A percentile compares a stretch with the other conserved stretches of the same genome.
Conservation (phyloP, 352 stramenopile species). For the Phytophthora melonis region DNA sequence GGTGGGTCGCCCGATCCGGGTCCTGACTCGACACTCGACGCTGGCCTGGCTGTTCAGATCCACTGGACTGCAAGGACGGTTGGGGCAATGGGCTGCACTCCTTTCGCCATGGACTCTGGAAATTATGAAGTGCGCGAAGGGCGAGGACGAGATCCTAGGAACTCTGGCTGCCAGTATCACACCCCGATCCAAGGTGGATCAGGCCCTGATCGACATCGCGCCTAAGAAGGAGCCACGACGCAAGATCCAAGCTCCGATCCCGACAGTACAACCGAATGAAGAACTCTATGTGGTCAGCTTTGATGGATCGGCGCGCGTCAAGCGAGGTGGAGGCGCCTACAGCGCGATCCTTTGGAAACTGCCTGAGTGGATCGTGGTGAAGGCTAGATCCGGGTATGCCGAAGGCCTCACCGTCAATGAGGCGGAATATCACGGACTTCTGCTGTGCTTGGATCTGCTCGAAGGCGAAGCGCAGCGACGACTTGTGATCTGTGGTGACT, state of each 20-base stretch:
- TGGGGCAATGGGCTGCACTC: constrained; percentile 5
- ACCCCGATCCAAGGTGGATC: not conserved
- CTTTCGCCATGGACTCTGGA: not conserved
- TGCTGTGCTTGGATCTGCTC: no score
- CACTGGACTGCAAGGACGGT: not conserved
- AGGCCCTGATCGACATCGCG: not conserved
- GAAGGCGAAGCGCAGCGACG: no score
- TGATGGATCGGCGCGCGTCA: constrained; percentile 5
- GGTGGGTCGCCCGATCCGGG: not conserved
- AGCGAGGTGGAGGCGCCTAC: constrained; percentile 1
- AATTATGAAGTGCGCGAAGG: not conserved
- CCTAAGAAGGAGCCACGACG: no score
- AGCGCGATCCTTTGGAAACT: constrained; percentile 8
- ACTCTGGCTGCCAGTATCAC: constrained; percentile 3
- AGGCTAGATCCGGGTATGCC: no score
- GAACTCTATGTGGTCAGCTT: constrained; percentile 6
- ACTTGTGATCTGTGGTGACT: no score
- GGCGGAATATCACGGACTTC: no score
- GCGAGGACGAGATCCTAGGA: constrained; percentile 9
- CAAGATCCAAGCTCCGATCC: not conserved
- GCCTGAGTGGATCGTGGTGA: no score
- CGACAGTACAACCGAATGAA: not conserved
- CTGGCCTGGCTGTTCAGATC: constrained; percentile 16
- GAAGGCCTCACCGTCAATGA: no score
- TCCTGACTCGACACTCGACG: constrained; percentile 4